Evolutionary conservation across 75 land plant species (phyloP).

Genomic region (Sequoiadendron giganteum): DNA sequence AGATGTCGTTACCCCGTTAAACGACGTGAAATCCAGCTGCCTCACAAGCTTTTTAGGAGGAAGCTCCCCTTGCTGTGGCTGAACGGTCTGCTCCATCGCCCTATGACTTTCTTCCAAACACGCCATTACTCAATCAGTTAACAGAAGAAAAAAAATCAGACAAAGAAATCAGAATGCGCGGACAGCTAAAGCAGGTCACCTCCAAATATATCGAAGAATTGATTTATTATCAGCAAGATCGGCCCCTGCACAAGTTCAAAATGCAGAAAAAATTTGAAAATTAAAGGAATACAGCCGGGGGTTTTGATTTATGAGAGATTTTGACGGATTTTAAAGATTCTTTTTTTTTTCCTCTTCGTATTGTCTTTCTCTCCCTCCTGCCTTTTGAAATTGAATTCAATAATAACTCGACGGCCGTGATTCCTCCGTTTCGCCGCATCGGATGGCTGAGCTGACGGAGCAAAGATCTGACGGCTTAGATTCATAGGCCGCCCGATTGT

Average conservation of each 20-base stretch:
- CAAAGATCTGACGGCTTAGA: constrained; percentile 26
- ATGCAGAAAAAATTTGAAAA: background rate
- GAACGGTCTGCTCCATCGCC: constrained; percentile 2
- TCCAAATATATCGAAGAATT: background rate
- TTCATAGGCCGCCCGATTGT: constrained; percentile 36
- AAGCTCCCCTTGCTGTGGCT: constrained; percentile 26
- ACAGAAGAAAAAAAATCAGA: background rate
- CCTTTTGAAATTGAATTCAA: constrained; percentile 58
- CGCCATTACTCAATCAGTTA: background rate
- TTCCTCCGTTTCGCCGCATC: constrained; percentile 14
- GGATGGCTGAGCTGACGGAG: constrained; percentile 20
- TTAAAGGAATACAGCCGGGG: background rate
- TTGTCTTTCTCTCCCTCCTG: constrained; percentile 33
- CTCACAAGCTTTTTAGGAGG: constrained; percentile 57
- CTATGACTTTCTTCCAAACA: background rate
- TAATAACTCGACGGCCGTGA: constrained; percentile 38
- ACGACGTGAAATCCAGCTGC: constrained; percentile 67
- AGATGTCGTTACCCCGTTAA: background rate
- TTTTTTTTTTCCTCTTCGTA: constrained; percentile 4
- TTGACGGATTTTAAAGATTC: background rate
- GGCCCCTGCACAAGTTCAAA: background rate
- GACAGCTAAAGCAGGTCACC: background rate
- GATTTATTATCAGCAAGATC: constrained; percentile 10
- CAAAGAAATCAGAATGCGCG: background rate
- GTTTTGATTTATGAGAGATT: background rate